Conservation (phyloP, 2,329 filamentous ascomycete species). For the Allantophomopsis lycopodina region DNA sequence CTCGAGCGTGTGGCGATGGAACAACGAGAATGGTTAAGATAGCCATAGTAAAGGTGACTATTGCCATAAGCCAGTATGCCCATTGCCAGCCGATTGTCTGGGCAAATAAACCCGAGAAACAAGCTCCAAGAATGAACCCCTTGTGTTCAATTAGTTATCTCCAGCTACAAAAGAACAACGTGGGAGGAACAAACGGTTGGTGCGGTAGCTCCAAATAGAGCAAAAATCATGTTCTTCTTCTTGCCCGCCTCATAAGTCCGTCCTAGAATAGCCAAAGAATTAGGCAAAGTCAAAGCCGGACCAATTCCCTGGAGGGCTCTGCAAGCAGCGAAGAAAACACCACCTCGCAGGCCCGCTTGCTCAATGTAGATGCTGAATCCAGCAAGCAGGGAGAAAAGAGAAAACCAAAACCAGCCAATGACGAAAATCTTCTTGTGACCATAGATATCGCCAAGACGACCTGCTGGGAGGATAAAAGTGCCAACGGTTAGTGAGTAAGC, state of each 20-base stretch:
- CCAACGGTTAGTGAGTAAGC: constrained; percentile 39
- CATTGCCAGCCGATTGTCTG: constrained; percentile 31
- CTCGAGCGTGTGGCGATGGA: constrained; percentile 17
- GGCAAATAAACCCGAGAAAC: constrained; percentile 21
- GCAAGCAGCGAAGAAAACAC: constrained; percentile 28
- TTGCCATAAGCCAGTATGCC: constrained; percentile 30
- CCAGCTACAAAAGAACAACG: constrained; percentile 14
- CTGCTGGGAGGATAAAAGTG: constrained; percentile 36
- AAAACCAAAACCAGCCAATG: constrained; percentile 26
- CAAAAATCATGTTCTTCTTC: constrained; percentile 28
- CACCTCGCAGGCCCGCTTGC: constrained; percentile 4
- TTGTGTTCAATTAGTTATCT: no score
- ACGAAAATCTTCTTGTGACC: constrained; percentile 34
- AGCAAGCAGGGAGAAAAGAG: constrained; percentile 12
- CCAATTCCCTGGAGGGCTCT: constrained; percentile 41
- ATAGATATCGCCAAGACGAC: constrained; percentile 35
- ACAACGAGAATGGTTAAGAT: constrained; percentile 22
- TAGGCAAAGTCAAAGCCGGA: constrained; percentile 35
- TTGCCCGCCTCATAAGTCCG: constrained; percentile 31
- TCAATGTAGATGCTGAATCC: constrained; percentile 14
- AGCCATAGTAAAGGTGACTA: constrained; percentile 22
- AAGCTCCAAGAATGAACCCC: constrained; percentile 7
- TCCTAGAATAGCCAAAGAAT: constrained; percentile 33
- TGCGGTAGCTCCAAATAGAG: constrained; percentile 30
- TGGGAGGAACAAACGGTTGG: constrained; percentile 29